Percentiles rank a stretch among this genome's conserved stretches.
Conservation (phyloP, 345 rosid species). For the Eucalyptus grandis region DNA sequence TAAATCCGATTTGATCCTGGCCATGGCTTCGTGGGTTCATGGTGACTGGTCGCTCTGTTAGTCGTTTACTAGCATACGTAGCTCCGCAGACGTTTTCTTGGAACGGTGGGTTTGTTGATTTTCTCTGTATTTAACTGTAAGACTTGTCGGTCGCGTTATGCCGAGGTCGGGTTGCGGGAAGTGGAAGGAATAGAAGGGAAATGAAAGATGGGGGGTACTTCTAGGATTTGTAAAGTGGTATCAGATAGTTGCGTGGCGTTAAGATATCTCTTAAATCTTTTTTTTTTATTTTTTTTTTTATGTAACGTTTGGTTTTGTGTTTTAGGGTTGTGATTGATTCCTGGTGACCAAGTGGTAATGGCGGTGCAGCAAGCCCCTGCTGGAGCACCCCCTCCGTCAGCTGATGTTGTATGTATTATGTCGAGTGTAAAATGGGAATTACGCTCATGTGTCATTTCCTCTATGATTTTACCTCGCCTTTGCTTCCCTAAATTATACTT, state of each 20-base stretch:
- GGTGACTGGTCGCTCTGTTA: not conserved
- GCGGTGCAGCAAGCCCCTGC: slow-evolving; percentile 38
- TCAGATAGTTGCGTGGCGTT: not conserved
- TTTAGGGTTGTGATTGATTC: not conserved
- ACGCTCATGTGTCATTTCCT: not conserved
- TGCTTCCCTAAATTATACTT: not conserved
- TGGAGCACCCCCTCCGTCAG: slow-evolving; percentile 19
- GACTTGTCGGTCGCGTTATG: not conserved
- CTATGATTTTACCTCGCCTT: not conserved
- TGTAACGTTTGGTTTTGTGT: not conserved
- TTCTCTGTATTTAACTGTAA: not conserved
- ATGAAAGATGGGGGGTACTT: not conserved
- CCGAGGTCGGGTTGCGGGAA: not conserved
- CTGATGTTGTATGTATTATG: slow-evolving; percentile 11
- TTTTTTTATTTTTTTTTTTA: not conserved
- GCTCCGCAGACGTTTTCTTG: not conserved
- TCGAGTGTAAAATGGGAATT: not conserved
- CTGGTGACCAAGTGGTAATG: slow-evolving; percentile 11
- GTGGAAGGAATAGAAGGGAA: not conserved
- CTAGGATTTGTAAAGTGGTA: not conserved
- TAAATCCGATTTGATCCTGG: not conserved
- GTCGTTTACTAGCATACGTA: not conserved
- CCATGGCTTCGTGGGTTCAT: not conserved
- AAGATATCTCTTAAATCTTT: not conserved
- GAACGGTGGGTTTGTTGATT: not conserved